These are phyloP conservation scores for Cylindrotheca closterium DNA, from an alignment of 108 stramenopile species.

Conservation along the genomic window DNA sequence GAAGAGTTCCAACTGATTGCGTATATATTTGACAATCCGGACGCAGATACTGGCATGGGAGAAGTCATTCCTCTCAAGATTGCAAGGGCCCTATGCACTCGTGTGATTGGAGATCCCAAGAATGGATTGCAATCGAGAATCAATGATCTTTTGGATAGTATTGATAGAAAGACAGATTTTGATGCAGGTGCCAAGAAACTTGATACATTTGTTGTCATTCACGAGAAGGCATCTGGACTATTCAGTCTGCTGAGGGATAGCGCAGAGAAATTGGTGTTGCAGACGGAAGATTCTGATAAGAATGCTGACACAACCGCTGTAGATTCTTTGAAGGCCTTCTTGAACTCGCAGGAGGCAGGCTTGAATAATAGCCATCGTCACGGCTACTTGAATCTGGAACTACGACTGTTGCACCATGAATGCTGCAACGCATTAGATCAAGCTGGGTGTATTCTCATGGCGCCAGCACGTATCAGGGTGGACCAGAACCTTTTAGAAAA, in stretches of 20 bases:
- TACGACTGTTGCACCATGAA: constrained; percentile 79
- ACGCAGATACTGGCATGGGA: constrained; percentile 41
- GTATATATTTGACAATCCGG: constrained; percentile 66
- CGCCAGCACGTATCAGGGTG: constrained; percentile 23
- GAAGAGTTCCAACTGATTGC: constrained; percentile 85
- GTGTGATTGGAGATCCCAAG: constrained; percentile 79
- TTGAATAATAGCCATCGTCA: constrained; percentile 75
- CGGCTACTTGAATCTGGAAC: constrained; percentile 81
- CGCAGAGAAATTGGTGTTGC: constrained; percentile 56
- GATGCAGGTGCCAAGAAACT: constrained; percentile 83
- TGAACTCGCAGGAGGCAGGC: constrained; percentile 75
- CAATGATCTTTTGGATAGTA: constrained; percentile 74
- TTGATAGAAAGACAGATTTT: constrained; percentile 77
- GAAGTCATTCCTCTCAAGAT: constrained; percentile 74
- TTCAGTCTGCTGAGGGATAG: constrained; percentile 75
- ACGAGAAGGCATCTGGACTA: constrained; percentile 82
- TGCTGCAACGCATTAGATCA: constrained; percentile 64
- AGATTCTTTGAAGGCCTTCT: constrained; percentile 69
- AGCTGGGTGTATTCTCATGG: constrained; percentile 46
- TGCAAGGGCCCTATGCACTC: constrained; percentile 69
- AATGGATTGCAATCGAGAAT: constrained; percentile 81
- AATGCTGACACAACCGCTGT: constrained; percentile 46
- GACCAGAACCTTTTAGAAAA: constrained; percentile 38
- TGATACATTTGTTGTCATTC: constrained; percentile 87
- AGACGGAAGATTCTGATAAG: constrained; percentile 17